Conservation (phyloP, 23 red algal species). For the Gracilaria vermiculophylla region DNA sequence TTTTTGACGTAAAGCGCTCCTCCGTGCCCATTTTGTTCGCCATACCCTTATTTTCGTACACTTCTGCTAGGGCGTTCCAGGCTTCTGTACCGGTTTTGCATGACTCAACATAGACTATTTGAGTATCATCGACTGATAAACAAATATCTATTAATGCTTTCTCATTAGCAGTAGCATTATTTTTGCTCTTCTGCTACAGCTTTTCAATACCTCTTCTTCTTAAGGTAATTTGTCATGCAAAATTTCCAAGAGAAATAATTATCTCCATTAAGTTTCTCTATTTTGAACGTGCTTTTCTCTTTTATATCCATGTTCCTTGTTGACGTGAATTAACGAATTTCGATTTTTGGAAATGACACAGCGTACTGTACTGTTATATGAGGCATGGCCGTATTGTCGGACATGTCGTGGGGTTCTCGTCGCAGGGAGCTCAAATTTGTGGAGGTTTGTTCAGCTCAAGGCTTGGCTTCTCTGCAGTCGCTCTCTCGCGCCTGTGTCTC, state of each 20-base stretch:
- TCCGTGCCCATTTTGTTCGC: background rate
- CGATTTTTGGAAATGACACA: too few species aligned
- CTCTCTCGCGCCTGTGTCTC: too few species aligned
- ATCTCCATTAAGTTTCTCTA: slow-evolving; percentile 17
- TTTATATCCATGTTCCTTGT: background rate
- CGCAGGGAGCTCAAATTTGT: too few species aligned
- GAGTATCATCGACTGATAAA: background rate
- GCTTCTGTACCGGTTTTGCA: background rate
- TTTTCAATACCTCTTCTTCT: background rate
- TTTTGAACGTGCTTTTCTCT: background rate
- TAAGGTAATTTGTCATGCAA: background rate
- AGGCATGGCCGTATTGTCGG: too few species aligned
- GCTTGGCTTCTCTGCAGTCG: too few species aligned
- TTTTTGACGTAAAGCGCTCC: background rate
- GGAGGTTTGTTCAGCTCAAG: too few species aligned
- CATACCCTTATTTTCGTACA: background rate
- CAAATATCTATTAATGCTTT: background rate
- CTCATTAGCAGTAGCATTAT: background rate
- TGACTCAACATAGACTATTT: background rate
- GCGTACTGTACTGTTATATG: too few species aligned
- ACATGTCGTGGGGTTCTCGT: too few species aligned
- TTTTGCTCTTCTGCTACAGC: background rate
- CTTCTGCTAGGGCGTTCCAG: background rate
- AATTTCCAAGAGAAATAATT: slow-evolving; percentile 1
- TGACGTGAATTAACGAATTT: too few species aligned